Conservation (phyloP, 352 stramenopile genomes). For the Phytophthora foliorum region DNA sequence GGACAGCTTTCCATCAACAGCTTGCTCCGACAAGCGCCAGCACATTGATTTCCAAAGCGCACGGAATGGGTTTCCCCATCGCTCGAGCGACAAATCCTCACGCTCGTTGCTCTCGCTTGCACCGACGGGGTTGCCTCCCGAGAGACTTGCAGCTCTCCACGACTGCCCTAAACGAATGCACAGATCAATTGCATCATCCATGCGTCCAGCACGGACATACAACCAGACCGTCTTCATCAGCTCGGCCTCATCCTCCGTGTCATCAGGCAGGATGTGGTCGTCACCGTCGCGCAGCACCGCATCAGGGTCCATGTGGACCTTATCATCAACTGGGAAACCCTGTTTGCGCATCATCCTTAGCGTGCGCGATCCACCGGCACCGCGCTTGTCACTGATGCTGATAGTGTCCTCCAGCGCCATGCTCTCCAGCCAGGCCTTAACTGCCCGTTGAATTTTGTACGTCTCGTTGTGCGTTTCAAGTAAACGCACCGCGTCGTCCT, state of each 20-base stretch:
- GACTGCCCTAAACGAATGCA: constrained; percentile 80
- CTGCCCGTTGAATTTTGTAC: constrained; percentile 76
- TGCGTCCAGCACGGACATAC: constrained; percentile 72
- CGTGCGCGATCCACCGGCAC: constrained; percentile 62
- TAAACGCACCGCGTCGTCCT: constrained; percentile 75
- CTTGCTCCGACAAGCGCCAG: constrained; percentile 81
- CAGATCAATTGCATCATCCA: constrained; percentile 74
- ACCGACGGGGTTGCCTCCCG: constrained; percentile 66
- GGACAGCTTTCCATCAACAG: constrained; percentile 48
- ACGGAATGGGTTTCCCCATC: constrained; percentile 87
- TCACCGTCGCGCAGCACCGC: constrained; percentile 74
- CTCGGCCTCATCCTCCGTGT: constrained; percentile 84
- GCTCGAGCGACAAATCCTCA: constrained; percentile 56
- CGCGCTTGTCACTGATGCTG: constrained; percentile 65
- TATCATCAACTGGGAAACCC: constrained; percentile 33
- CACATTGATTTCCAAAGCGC: constrained; percentile 89
- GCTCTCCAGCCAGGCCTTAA: constrained; percentile 86
- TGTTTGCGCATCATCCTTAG: constrained; percentile 72
- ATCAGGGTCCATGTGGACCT: constrained; percentile 78
- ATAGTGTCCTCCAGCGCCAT: constrained; percentile 79
- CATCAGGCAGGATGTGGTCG: constrained; percentile 68
- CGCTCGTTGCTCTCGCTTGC: constrained; percentile 65
- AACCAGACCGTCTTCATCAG: constrained; percentile 82
- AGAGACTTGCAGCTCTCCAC: constrained; percentile 84
- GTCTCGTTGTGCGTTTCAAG: constrained; percentile 70